Base-by-base conservation (phyloP, 805 yeast species). In the Wickerhamiella brachini region DNA sequence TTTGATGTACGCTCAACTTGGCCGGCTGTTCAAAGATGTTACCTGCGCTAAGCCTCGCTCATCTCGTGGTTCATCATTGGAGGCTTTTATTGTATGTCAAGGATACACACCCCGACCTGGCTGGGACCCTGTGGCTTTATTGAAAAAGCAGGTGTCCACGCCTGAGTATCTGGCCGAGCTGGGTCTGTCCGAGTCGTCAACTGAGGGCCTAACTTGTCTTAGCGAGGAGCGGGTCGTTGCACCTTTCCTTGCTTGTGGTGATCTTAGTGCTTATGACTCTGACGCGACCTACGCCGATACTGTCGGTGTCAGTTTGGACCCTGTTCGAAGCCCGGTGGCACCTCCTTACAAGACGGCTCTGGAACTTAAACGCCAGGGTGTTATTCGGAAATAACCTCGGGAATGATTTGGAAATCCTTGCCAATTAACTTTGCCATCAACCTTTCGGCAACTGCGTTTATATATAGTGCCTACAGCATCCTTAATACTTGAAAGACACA, bases 11-110 rank as follows among this genome's bases (percentile, higher is more conserved):
- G 81, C 94, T n/a, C 97, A 93, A 65, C 70, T 93, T 31, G 88
- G 97, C 2, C 79, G 79, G 56, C 68, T 93, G 29, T 93, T 93
- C 64, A 93, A 83, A 38, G 76, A 75, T 53, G 96, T 93, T 21
- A 77, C 89, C 1, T 93, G 98, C 67, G 97, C 97, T 4, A 93
- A 93, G 63, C 98, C 98, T 18, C 75, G 97, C 59, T 81, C 96
- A 1, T 88, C 97, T 0, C 76, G 98, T 63, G 96, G 96, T 7
- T 85, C 96, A 0, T 88, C 97, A 0, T 68, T 93, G 45, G 98
- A 93, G 65, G 85, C 97, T 2, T 93, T 93, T 60, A 80, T 93
- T 45, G 97, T 93, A 1, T 93, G 98, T 65, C 68, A 83, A 46
- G 94, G 93, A 5, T 93, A 87, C 66, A 76, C 71, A 49, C 96